Percentiles rank a stretch among this genome's conserved stretches.
phyloP scores from a whole-genome alignment of 495 filamentous ascomycete genomes.

The Amphirosellinia nigrospora region DNA sequence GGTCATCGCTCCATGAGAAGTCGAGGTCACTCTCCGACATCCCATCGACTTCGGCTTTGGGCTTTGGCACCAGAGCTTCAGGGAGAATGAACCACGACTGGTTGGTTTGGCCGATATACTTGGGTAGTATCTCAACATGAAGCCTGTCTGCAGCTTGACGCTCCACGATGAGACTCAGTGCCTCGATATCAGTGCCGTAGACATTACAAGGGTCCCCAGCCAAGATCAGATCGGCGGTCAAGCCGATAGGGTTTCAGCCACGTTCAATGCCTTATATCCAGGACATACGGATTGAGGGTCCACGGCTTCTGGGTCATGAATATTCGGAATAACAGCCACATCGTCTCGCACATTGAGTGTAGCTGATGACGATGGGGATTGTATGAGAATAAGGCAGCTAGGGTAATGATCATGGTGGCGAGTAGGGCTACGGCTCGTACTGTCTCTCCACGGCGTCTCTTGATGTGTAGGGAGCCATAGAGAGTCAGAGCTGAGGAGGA shows the following conservation, averaged over 20 bases:
- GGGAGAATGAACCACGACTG: slow-evolving; percentile 71
- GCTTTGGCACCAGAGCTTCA: slow-evolving; percentile 65
- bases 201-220: slow-evolving; percentile 72
- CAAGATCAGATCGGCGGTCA: slow-evolving; percentile 68
- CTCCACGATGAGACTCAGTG: slow-evolving; percentile 70
- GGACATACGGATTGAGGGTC: slow-evolving; percentile 76
- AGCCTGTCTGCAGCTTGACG: slow-evolving; percentile 74
- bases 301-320: slow-evolving; percentile 73
- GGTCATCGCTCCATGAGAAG: slow-evolving; percentile 66
- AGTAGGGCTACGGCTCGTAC: slow-evolving; percentile 9
- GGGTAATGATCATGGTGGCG: slow-evolving; percentile 15
- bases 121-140: slow-evolving; percentile 78
- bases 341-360: slow-evolving; percentile 44
- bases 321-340: slow-evolving; percentile 68
- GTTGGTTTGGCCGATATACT: slow-evolving; percentile 67
- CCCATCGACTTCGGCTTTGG: slow-evolving; percentile 52
- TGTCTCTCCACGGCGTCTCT: slow-evolving; percentile 12
- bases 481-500: background rate
- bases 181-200: slow-evolving; percentile 73
- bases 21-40: slow-evolving; percentile 50
- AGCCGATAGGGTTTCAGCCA: slow-evolving; percentile 53
- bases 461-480: slow-evolving; percentile 12
- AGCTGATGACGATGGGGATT: background rate
- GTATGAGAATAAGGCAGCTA: slow-evolving; percentile 12
- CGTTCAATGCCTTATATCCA: slow-evolving; percentile 73